Conservation (phyloP, 2,329 filamentous ascomycete species). For the Nemania bipapillata region DNA sequence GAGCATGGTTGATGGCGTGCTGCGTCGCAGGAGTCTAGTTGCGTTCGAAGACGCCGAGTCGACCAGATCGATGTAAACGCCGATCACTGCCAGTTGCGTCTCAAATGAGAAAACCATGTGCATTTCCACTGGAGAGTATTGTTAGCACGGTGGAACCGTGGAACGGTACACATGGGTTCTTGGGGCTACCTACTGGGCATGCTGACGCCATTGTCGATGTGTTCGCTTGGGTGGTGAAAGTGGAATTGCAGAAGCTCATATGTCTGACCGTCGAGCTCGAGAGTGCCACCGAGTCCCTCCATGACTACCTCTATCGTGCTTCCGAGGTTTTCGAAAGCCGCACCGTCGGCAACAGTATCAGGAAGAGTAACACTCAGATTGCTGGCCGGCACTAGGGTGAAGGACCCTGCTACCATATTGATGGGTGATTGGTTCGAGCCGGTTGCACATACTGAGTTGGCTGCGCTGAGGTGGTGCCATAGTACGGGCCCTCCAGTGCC, state of each 20-base stretch:
- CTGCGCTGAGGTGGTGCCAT: slow-evolving; percentile 52
- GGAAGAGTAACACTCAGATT: slow-evolving; percentile 56
- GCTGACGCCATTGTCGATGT: slow-evolving; percentile 58
- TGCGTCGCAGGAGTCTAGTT: slow-evolving; percentile 54
- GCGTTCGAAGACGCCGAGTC: slow-evolving; percentile 51
- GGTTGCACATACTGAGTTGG: slow-evolving; percentile 62
- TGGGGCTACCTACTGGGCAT: slow-evolving; percentile 55
- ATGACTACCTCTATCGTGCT: slow-evolving; percentile 67
- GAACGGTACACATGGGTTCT: background rate
- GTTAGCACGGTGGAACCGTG: slow-evolving; percentile 12
- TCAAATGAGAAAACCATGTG: slow-evolving; percentile 68
- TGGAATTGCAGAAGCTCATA: slow-evolving; percentile 61
- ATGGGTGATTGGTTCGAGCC: slow-evolving; percentile 69
- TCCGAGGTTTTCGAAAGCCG: slow-evolving; percentile 67
- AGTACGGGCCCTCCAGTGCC: slow-evolving; percentile 49
- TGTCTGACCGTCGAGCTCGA: slow-evolving; percentile 51
- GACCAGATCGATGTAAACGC: slow-evolving; percentile 57
- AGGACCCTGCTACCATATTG: slow-evolving; percentile 58
- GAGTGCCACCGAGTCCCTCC: slow-evolving; percentile 55
- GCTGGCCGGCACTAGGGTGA: slow-evolving; percentile 49
- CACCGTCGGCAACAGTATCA: slow-evolving; percentile 53
- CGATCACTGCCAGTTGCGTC: slow-evolving; percentile 57
- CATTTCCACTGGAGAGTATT: slow-evolving; percentile 57
- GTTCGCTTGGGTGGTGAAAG: slow-evolving; percentile 63
- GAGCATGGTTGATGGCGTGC: slow-evolving; percentile 55